Conservation (phyloP, 352 stramenopile species). For the Phytopythium mirpurense region DNA sequence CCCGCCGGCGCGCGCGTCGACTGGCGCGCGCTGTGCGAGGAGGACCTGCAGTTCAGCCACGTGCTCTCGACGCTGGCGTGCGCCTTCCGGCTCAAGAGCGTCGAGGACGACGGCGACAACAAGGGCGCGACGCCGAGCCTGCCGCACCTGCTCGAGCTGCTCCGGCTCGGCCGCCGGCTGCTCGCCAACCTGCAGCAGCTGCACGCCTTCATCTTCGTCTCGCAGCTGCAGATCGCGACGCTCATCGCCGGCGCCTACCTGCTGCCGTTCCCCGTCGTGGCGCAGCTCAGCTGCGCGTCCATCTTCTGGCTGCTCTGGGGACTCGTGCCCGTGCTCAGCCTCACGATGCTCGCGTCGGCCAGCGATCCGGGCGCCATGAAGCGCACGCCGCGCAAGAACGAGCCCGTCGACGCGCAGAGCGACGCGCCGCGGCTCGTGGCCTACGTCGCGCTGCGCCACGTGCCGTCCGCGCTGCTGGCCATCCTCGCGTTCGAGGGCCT, state of each 20-base stretch:
- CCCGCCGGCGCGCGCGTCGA: conserved; percentile 47
- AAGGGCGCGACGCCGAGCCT: conserved; percentile 36
- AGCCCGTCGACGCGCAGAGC: conserved; percentile 52
- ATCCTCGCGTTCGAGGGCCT: conserved; percentile 70
- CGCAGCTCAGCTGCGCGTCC: conserved; percentile 64
- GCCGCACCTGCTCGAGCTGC: conserved; percentile 73
- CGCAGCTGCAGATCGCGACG: conserved; percentile 74
- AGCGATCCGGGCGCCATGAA: conserved; percentile 79
- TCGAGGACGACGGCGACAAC: conserved; percentile 21
- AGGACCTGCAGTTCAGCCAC: conserved; percentile 78
- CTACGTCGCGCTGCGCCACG: conserved; percentile 72
- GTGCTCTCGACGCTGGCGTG: conserved; percentile 81
- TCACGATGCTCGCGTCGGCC: conserved; percentile 72
- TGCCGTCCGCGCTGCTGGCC: conserved; percentile 50
- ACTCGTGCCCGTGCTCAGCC: conserved; percentile 64
- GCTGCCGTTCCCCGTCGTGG: conserved; percentile 70
- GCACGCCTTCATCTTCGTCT: conserved; percentile 83
- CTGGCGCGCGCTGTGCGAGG: conserved; percentile 46
- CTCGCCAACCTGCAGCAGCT: conserved; percentile 85
- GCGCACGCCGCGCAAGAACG: conserved; percentile 82
- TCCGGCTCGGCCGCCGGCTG: conserved; percentile 68
- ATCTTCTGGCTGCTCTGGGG: conserved; percentile 85
- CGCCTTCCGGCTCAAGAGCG: conserved; percentile 57
- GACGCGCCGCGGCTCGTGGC: conserved; percentile 46
- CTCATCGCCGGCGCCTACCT: conserved; percentile 63